Evolutionary conservation across 129 eudicot genomes (phyloP), one percentile per base, ranked within the genome.

Genomic region (Pittosporum tobira): DNA sequence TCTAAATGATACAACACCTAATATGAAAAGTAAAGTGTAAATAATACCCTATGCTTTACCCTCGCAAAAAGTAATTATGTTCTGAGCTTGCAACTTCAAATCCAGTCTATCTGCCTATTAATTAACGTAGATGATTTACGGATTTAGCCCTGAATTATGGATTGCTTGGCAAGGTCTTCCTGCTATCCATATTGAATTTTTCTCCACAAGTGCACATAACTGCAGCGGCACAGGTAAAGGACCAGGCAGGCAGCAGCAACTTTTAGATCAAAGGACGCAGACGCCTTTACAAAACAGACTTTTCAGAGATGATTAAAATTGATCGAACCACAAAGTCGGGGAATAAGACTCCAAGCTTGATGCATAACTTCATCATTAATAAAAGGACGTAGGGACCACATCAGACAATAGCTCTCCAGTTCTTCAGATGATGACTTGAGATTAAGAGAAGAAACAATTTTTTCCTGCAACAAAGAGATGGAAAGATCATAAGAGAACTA

Each of bases 341-440:
- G 64, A 55, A 86, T n/a, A 53, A 71, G 74, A 48, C 58, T 72
- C 98, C 95, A 78, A 71, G 90, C 98, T 74, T 74, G 75, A 47
- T 44, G 81, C 83, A 87, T 65, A 48, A 83, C 70, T 27, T 78
- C 96, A 50, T 91, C 81, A 18, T 91, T 69, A 44, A 91, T 61
- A 64, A 59, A 91, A 1, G 96, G 98, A 49, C 94, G 82, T 51
- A 91, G 59, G 1, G 94, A 80, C 98, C 98, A 91, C 96, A 91
- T 91, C 64, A 75, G 72, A 66, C 76, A 75, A 67, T 91, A 91
- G 57, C 81, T 79, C 70, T 76, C 96, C 56, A 91, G 53, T 76
- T 86, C 96, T 57, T 71, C 94, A 12, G 71, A 71, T 20, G 94
- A 72, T 36, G 94, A 73, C 65, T 78, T 86, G 30, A 73, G 52